Conservation (phyloP, 148 eudicot species). For the Pharnaceum exiguum region DNA sequence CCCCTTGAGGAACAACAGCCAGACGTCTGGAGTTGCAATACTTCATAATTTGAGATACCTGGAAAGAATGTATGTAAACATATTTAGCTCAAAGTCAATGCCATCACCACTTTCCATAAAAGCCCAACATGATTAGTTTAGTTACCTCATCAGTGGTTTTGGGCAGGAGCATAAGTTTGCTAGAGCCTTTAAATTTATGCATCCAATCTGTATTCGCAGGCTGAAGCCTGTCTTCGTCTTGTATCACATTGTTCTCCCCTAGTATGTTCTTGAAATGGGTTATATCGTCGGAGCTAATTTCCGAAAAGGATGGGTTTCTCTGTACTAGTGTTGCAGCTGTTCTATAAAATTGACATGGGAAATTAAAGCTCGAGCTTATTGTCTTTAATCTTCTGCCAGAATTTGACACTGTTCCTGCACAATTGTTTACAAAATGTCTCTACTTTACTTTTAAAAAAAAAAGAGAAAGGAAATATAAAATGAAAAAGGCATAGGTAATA, state of each 20-base stretch:
- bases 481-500: too few species aligned
- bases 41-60: conserved; percentile 76
- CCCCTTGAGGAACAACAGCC: conserved; percentile 98
- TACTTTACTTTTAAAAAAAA: conserved; percentile 3
- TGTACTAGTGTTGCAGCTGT: conserved; percentile 37
- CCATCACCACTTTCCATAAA: too few species aligned
- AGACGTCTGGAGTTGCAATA: conserved; percentile 68
- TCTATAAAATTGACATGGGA: conserved; percentile 31
- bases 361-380: conserved; percentile 13
- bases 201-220: conserved; percentile 96
- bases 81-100: background rate
- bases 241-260: conserved; percentile 79
- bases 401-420: conserved; percentile 30
- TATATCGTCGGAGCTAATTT: conserved; percentile 59
- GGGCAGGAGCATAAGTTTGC: conserved; percentile 83
- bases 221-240: conserved; percentile 69
- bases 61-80: conserved; percentile 23
- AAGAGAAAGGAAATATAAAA: background rate
- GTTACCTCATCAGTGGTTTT: conserved; percentile 73
- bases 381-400: conserved; percentile 10
- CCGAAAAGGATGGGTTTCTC: conserved; percentile 58
- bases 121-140: background rate
- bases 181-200: conserved; percentile 78
- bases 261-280: conserved; percentile 59
- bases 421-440: background rate